A percentile compares a stretch with the other conserved stretches of the same genome.
These are phyloP conservation scores for Xylaria sp. DNA, from an alignment of 2,329 filamentous ascomycete species.

Conservation along the genomic window DNA sequence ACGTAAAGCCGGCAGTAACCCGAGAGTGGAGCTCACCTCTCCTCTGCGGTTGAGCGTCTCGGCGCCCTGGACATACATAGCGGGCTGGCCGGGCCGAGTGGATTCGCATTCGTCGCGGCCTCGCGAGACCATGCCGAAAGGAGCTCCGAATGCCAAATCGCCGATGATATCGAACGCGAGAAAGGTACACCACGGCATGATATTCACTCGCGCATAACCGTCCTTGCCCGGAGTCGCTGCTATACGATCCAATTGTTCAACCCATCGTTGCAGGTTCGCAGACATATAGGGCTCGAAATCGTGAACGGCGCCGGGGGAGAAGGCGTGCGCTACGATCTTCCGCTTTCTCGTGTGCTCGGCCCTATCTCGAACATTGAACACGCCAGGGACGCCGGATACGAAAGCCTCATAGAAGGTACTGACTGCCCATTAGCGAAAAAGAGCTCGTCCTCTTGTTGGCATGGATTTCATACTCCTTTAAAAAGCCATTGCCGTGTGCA, in stretches of 20 bases:
- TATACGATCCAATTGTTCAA: conserved; percentile 29
- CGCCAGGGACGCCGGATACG: conserved; percentile 28
- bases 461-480: conserved; percentile 31
- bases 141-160: conserved; percentile 32
- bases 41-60: conserved; percentile 34
- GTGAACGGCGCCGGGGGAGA: conserved; percentile 34
- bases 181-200: conserved; percentile 35
- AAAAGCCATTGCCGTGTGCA: conserved; percentile 32
- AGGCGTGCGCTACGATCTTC: conserved; percentile 34
- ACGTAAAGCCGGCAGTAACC: conserved; percentile 29
- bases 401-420: conserved; percentile 35
- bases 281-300: conserved; percentile 37
- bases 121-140: conserved; percentile 35
- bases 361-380: conserved; percentile 30
- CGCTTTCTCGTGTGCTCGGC: conserved; percentile 34
- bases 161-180: conserved; percentile 36
- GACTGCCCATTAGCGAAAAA: neutral
- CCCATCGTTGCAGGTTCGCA: conserved; percentile 33
- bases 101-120: conserved; percentile 33
- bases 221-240: conserved; percentile 10
- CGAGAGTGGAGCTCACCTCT: conserved; percentile 27
- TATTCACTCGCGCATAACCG: conserved; percentile 27
- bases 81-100: conserved; percentile 10
- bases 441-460: neutral
- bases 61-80: conserved; percentile 30